A percentile compares a stretch with the other conserved stretches of the same genome.
Evolutionary conservation across 2,329 filamentous ascomycete species (phyloP).

Genomic region (Arthrobotrys pseudoclavata): DNA sequence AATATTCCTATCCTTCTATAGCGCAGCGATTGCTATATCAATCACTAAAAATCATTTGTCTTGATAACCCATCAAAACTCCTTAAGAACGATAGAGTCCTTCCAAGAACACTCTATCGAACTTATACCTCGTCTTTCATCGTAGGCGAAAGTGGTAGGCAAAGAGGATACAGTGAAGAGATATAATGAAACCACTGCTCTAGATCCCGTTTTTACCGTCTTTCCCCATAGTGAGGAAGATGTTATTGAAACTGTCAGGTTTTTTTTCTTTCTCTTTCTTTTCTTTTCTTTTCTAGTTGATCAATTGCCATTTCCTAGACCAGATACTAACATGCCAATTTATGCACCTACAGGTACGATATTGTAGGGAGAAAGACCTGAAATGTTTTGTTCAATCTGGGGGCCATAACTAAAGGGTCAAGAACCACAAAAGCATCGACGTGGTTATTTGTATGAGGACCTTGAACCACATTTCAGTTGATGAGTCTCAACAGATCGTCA

Average conservation of each 20-base stretch:
- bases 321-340: no score
- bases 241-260: slow-evolving; percentile 39
- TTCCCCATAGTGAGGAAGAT: slow-evolving; percentile 31
- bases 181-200: slow-evolving; percentile 36
- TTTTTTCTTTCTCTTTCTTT: neutral
- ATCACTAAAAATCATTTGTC: neutral
- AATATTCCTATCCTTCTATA: neutral
- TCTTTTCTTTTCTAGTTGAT: no score
- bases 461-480: slow-evolving; percentile 50
- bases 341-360: slow-evolving; percentile 37
- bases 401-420: slow-evolving; percentile 37
- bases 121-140: slow-evolving; percentile 33
- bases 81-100: slow-evolving; percentile 18
- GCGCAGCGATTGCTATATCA: neutral
- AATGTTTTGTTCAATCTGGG: slow-evolving; percentile 48
- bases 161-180: slow-evolving; percentile 22
- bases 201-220: slow-evolving; percentile 25
- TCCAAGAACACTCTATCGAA: slow-evolving; percentile 23
- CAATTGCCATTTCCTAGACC: no score
- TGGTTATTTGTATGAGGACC: slow-evolving; percentile 50
- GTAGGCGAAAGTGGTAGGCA: slow-evolving; percentile 32
- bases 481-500: slow-evolving; percentile 44
- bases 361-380: slow-evolving; percentile 32
- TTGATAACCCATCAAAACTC: neutral
- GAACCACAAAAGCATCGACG: slow-evolving; percentile 29